Evolutionary conservation across 345 rosid species (phyloP).

Genomic region (Clarkia xantiana): DNA sequence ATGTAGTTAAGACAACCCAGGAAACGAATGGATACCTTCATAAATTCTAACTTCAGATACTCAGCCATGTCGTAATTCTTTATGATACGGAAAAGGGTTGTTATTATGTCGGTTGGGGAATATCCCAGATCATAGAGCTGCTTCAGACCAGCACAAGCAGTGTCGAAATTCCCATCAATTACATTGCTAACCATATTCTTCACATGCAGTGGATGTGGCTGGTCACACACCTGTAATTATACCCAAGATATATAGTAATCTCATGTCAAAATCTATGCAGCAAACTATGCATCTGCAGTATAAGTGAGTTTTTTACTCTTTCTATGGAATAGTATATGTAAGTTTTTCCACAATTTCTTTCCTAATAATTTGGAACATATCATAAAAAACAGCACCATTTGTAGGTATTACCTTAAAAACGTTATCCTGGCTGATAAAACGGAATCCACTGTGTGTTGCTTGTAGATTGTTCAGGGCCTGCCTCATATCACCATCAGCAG

Average conservation of each 20-base stretch:
- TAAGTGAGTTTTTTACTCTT: no score
- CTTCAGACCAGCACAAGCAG: constrained; percentile 77
- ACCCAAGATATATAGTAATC: constrained; percentile 2
- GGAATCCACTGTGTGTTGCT: constrained; percentile 88
- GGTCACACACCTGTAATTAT: constrained; percentile 73
- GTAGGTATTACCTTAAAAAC: constrained; percentile 65
- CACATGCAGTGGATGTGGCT: constrained; percentile 93
- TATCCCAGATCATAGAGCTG: constrained; percentile 86
- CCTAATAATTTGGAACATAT: no score
- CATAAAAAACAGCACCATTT: no score
- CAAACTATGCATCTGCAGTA: no score
- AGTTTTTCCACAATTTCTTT: no score
- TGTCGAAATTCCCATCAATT: constrained; percentile 75
- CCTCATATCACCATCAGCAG: constrained; percentile 99
- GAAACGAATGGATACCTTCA: constrained; percentile 46
- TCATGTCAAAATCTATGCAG: no score
- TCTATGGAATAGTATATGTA: no score
- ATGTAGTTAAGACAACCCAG: not conserved
- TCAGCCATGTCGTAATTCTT: constrained; percentile 91
- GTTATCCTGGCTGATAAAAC: constrained; percentile 84
- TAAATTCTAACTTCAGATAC: constrained; percentile 81
- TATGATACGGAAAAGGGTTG: constrained; percentile 82
- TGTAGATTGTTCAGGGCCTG: constrained; percentile 94
- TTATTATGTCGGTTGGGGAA: constrained; percentile 94
- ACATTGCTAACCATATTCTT: constrained; percentile 77